A percentile compares a stretch with the other conserved stretches of the same genome.
Evolutionary conservation across 2,329 filamentous ascomycete species (phyloP).

Genomic region (Neurospora crassa): DNA sequence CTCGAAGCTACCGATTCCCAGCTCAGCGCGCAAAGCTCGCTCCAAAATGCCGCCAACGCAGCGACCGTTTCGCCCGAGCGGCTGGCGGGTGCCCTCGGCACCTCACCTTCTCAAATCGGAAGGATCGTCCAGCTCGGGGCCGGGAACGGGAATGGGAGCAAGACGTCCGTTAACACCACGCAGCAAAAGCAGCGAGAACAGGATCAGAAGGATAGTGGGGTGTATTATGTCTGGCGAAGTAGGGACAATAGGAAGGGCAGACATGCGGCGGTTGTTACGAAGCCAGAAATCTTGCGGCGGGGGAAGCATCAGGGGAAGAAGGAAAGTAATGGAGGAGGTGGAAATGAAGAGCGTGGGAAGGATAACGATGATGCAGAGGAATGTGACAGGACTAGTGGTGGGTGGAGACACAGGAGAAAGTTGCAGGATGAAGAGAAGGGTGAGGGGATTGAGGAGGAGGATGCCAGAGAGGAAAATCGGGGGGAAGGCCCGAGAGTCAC

Average conservation of each 20-base stretch:
- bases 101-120: not conserved
- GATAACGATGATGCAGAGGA: not conserved
- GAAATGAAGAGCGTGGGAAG: not conserved
- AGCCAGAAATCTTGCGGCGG: not conserved
- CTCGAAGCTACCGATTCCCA: not conserved
- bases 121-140: not conserved
- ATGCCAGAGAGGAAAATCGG: not conserved
- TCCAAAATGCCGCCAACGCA: not conserved
- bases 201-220: not conserved
- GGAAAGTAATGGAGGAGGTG: not conserved
- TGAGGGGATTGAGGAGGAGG: not conserved
- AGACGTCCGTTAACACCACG: not conserved
- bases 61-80: not conserved
- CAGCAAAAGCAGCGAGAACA: not conserved
- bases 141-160: not conserved
- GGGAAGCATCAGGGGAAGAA: not conserved
- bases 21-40: not conserved
- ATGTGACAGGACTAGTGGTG: not conserved
- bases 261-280: slow-evolving; percentile 23
- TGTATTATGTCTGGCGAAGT: slow-evolving; percentile 30
- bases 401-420: not conserved
- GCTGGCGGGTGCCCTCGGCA: not conserved
- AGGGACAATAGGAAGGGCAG: slow-evolving; percentile 35
- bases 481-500: slow-evolving; percentile 12
- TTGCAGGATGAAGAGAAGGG: not conserved